Evolutionary conservation across 306 rosid species (phyloP).

Genomic region (Sindora glabra): DNA sequence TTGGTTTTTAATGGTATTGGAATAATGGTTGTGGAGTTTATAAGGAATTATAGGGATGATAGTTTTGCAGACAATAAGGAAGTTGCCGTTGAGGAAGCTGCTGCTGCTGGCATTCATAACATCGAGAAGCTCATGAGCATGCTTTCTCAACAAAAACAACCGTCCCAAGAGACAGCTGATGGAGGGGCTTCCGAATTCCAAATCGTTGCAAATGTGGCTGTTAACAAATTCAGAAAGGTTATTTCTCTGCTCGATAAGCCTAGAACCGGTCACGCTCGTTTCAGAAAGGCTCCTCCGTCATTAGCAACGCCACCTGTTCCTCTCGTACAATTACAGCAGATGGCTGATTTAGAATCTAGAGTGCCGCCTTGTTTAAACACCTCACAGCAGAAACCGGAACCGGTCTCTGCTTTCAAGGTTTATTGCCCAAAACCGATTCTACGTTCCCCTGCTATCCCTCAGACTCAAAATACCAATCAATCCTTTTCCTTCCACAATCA

Average conservation of each 20-base stretch:
- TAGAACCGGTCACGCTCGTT: conserved; percentile 74
- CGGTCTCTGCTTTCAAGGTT: conserved; percentile 55
- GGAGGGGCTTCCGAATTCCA: conserved; percentile 9
- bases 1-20: background rate
- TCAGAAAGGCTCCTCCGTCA: conserved; percentile 41
- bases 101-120: conserved; percentile 64
- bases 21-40: conserved; percentile 41
- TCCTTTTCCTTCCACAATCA: background rate
- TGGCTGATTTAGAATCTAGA: background rate
- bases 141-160: conserved; percentile 25
- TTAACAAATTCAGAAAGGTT: conserved; percentile 55
- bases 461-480: background rate
- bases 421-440: conserved; percentile 39
- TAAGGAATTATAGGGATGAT: conserved; percentile 21
- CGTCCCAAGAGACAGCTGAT: background rate
- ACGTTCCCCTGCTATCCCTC: conserved; percentile 40
- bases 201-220: conserved; percentile 48
- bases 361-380: background rate
- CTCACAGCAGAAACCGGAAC: conserved; percentile 12
- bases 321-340: background rate
- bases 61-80: conserved; percentile 19
- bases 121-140: conserved; percentile 54
- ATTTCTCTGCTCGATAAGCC: conserved; percentile 49
- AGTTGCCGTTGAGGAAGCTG: conserved; percentile 48
- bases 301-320: conserved; percentile 4